Percentiles rank a stretch among this genome's conserved stretches.
Evolutionary conservation across 345 rosid species (phyloP).

Genomic region (Pistacia vera): DNA sequence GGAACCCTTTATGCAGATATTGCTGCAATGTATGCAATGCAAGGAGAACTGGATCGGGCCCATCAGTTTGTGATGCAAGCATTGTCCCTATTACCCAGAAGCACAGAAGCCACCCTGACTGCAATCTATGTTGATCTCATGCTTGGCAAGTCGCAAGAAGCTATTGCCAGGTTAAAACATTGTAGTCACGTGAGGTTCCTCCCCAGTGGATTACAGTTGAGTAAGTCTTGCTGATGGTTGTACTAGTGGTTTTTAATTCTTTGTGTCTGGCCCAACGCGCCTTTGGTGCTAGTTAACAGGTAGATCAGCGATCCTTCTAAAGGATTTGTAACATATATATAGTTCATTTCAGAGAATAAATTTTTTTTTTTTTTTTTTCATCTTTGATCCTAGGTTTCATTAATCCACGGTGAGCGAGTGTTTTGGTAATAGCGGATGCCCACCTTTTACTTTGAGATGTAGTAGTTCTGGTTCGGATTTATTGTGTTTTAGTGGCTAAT

Average conservation of each 20-base stretch:
- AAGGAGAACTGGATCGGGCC: constrained; percentile 79
- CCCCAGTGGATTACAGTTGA: constrained; percentile 38
- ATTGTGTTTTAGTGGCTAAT: constrained; percentile 26
- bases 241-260: constrained; percentile 29
- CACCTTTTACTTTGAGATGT: constrained; percentile 44
- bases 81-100: constrained; percentile 55
- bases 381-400: constrained; percentile 44
- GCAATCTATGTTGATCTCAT: constrained; percentile 76
- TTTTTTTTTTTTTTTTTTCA: constrained; percentile 5
- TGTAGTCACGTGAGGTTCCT: constrained; percentile 71
- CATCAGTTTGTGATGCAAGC: constrained; percentile 59
- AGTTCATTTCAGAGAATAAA: constrained; percentile 58
- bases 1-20: constrained; percentile 82
- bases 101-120: constrained; percentile 74
- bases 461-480: constrained; percentile 38
- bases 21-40: constrained; percentile 62
- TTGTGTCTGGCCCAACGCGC: constrained; percentile 22
- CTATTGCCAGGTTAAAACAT: constrained; percentile 76
- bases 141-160: constrained; percentile 77
- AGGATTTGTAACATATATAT: constrained; percentile 75
- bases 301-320: constrained; percentile 54
- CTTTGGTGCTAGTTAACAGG: constrained; percentile 36
- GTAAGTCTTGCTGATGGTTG: constrained; percentile 27
- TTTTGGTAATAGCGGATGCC: constrained; percentile 62
- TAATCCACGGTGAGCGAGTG: constrained; percentile 46